Evolutionary conservation across 192 early-diverging fungal species (phyloP), one percentile per base, ranked within the genome.

Genomic region (Geranomyces variabilis): DNA sequence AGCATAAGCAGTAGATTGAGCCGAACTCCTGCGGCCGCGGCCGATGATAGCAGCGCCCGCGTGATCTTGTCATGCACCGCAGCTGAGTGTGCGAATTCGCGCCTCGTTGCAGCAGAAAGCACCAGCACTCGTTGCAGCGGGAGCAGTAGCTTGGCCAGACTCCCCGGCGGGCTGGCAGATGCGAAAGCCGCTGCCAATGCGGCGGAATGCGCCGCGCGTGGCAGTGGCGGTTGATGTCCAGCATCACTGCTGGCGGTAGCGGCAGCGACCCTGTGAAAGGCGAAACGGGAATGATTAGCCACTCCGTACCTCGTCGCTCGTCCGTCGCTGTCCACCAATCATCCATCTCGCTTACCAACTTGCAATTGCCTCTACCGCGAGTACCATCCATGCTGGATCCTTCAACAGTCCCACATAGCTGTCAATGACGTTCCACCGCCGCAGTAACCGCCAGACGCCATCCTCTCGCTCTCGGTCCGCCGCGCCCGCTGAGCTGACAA

Each of bases 341-440:
- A 41, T 41, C 36, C 36, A n/a, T 10, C 36, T 41, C 36, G 15
- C 51, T 51, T 80, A 86, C 88, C 87, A 89, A 24, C 75, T 71
- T 28, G 80, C 67, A 12, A 89, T 83, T 19, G 88, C 81, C 45
- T 89, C 87, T 53, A 89, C 75, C 9, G 85, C 83, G 74, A 84
- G 84, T 12, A 85, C 84, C 63, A 84, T 82, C 85, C 85, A 88
- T 29, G 82, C 80, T 7, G 80, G 71, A 68, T 87, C 86, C 26
- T 69, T 80, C 53, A 89, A 75, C 34, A 89, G 67, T 12, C 57
- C 60, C 22, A 89, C 46, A 53, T 87, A 89, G 1, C 77, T 67
- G 3, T 70, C 70, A 17, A 88, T 44, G 29, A 64, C 80, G 10
- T 56, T n/a, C 51, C 51, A 53, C 24, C 51, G 51, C 51, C 24